phyloP scores from a whole-genome alignment of 2,329 filamentous ascomycete genomes.

The Delphinella strobiligena region DNA sequence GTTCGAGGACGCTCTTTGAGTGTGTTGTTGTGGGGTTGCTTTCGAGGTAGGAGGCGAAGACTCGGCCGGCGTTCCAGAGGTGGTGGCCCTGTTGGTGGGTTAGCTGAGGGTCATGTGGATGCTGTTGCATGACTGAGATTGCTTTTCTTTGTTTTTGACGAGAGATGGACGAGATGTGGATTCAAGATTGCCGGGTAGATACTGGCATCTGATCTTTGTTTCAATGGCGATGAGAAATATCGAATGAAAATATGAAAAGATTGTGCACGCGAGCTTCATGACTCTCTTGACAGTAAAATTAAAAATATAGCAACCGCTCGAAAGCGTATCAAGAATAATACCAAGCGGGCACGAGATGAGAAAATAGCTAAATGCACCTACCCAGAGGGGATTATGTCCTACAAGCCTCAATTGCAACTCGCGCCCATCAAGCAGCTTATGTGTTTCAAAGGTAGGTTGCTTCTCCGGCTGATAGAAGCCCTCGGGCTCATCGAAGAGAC shows the following conservation, averaged over 20 bases:
- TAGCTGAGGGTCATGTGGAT: no score
- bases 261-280: no score
- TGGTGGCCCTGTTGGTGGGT: constrained; percentile 51
- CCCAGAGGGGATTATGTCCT: constrained; percentile 77
- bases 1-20: constrained; percentile 65
- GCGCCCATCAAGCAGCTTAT: constrained; percentile 56
- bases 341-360: constrained; percentile 1
- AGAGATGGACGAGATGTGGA: no score
- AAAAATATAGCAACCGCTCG: no score
- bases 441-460: constrained; percentile 58
- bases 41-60: constrained; percentile 69
- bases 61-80: constrained; percentile 80
- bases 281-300: no score
- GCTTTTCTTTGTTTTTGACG: no score
- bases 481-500: constrained; percentile 68
- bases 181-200: no score
- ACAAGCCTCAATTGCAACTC: constrained; percentile 63
- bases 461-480: constrained; percentile 71
- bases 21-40: constrained; percentile 50
- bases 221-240: no score
- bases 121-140: constrained; percentile 2
- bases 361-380: constrained; percentile 26
- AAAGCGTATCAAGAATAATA: no score
- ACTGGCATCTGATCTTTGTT: no score
- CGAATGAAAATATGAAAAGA: no score